A percentile compares a stretch with the other conserved stretches of the same genome.
Conservation (phyloP, 345 rosid species). For the Lumnitzera littorea region DNA sequence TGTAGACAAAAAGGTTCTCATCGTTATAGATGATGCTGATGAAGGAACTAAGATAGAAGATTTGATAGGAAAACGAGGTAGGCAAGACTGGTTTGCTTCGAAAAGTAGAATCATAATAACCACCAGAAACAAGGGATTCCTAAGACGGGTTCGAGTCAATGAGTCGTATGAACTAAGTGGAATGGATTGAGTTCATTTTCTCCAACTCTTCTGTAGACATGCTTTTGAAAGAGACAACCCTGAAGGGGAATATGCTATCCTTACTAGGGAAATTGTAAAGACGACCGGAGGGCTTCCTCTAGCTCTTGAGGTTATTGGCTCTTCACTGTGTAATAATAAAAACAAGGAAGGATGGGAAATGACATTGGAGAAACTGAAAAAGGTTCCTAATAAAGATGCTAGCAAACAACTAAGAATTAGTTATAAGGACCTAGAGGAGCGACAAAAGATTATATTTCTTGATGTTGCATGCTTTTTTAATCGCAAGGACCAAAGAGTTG, state of each 20-base stretch:
- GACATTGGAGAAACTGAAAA: neutral
- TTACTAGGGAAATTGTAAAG: neutral
- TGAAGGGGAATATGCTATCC: neutral
- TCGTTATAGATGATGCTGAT: conserved; percentile 10
- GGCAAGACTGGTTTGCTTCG: conserved; percentile 2
- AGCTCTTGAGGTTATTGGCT: conserved; percentile 4
- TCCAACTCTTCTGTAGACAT: conserved; percentile 2
- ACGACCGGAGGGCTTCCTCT: conserved; percentile 5
- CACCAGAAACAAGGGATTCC: neutral
- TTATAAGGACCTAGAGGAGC: conserved; percentile 3
- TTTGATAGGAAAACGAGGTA: neutral
- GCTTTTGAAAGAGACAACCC: conserved; percentile 1
- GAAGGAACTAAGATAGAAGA: neutral
- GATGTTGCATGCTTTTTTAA: conserved; percentile 9
- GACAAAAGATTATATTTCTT: conserved; percentile 2
- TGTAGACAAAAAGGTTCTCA: conserved; percentile 5
- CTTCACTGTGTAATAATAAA: neutral
- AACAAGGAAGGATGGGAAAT: neutral
- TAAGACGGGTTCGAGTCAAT: neutral
- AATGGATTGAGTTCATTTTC: neutral
- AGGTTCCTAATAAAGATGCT: neutral
- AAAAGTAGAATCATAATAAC: conserved; percentile 7
- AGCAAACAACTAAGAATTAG: conserved; percentile 1
- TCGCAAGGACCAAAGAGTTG: conserved; percentile 1
- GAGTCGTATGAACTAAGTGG: neutral